Base-by-base conservation (phyloP, 164 flowering plant species). In the Akebia trifoliata region DNA sequence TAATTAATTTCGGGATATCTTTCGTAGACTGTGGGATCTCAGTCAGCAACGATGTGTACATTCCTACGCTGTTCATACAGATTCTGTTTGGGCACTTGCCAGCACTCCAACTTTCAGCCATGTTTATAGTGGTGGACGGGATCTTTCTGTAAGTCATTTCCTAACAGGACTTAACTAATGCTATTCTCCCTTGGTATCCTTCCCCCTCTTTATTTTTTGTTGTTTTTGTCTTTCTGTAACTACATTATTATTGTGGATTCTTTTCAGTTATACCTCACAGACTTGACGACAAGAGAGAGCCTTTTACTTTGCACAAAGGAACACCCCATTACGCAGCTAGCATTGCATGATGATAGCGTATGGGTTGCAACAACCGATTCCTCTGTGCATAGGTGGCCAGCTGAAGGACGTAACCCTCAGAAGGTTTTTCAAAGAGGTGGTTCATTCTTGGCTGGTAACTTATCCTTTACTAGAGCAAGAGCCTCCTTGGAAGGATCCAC, bases 61-160 rank as follows among this genome's bases (percentile, higher is more conserved):
- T 74, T 84, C 99, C 7, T 93, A 93, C 83, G 96, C 95, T 57
- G 97, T 93, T 56, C 99, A 93, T 69, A 86, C 97, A 6, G 97
- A 93, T 69, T 93, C 99, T 71, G 99, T 90, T 25, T 93, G 99
- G 99, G 96, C 99, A 53, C 99, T 93, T 80, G 97, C 97, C 8
- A 81, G 94, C 73, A 85, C 90, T 6, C 85, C 94, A 47, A 66
- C 92, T 30, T 93, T 93, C 71, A 87, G 84, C 73, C 96, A 93
- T 77, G 99, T 93, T 53, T 93, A 93, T 66, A 93, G 99, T 72
- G 99, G 95, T 47, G 99, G 99, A 28, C 79, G 95, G 59, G 97
- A 90, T 68, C 81, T 72, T 40, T 87, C 95, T 56, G 99, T 93
- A 61, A 81, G 99, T 83, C 18, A 21, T 7, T 20, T 30, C 4